Evolutionary conservation across 306 rosid genomes (phyloP), one percentile per base, ranked within the genome.

Genomic region (Begonia peltatifolia): DNA sequence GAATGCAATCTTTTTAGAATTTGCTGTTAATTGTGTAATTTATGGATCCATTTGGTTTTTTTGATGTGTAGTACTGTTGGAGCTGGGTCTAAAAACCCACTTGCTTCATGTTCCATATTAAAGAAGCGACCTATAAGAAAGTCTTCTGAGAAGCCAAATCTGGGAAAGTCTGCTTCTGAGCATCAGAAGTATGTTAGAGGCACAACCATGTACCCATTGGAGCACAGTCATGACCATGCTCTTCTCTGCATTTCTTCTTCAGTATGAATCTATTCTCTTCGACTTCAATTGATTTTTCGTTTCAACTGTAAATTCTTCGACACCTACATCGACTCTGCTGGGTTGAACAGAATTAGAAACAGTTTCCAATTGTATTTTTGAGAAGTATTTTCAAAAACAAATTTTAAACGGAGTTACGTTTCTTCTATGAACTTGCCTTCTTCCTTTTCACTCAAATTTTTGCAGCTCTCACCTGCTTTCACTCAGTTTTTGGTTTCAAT

Each of bases 131-230:
- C 61, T 43, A 73, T 72, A 62, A 70, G 79, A 58, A 74, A 72
- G 63, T 64, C 16, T 5, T 53, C 57, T 6, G 46, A 77, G 12
- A 43, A 72, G 63, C 66, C 71, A 65, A 74, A 67, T 55, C 75
- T 78, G 60, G 67, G 95, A 56, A 80, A 74, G 65, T 76, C 58
- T 8, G 90, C 88, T 41, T 62, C 62, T 9, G 77, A 74, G 14
- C 85, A 90, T 73, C 73, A 71, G 35, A 66, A 76, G 67, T 80
- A 68, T 68, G 79, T 74, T 60, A 76, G 81, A 68, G 61, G 84
- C 58, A 42, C 86, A 68, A 83, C 86, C 66, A 67, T 85, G 87
- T 90, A 90, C 62, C 97, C 97, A 61, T 57, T 85, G 70, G 94
- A 83, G 76, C 94, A 69, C 64, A 80, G 66, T 74, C 79, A 64